These are phyloP conservation scores for Betula pendula DNA, from an alignment of 306 rosid genomes.

Conservation along the genomic window DNA sequence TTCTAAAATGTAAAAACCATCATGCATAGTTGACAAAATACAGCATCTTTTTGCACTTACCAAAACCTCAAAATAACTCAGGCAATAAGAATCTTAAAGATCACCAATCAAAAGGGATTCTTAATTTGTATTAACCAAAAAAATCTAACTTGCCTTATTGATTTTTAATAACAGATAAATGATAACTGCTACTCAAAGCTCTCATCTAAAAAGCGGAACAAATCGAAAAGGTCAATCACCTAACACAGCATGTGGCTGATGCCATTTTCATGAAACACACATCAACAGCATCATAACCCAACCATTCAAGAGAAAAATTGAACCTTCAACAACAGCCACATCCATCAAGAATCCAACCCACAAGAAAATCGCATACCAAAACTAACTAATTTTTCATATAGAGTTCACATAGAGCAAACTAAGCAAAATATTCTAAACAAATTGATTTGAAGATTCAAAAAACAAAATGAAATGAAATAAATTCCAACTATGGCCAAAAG, in stretches of 20 bases:
- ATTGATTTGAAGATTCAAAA: too few species aligned
- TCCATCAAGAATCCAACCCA: too few species aligned
- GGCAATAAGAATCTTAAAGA: not conserved
- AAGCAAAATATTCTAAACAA: too few species aligned
- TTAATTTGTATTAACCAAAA: slow-evolving; percentile 27
- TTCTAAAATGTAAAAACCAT: not conserved
- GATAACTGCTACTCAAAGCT: slow-evolving; percentile 26
- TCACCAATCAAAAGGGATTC: slow-evolving; percentile 11
- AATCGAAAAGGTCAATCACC: slow-evolving; percentile 17
- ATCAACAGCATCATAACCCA: not conserved
- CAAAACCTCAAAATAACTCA: not conserved
- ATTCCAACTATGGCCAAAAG: too few species aligned
- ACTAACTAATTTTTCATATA: too few species aligned
- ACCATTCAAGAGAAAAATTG: too few species aligned
- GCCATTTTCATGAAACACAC: slow-evolving; percentile 2
- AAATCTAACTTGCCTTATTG: slow-evolving; percentile 11
- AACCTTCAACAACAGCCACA: too few species aligned
- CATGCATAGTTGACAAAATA: not conserved
- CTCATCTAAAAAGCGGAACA: slow-evolving; percentile 24
- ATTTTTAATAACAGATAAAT: slow-evolving; percentile 31
- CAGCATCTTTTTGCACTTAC: not conserved
- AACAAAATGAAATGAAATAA: too few species aligned
- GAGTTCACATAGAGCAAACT: too few species aligned
- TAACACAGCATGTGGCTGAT: slow-evolving; percentile 7
- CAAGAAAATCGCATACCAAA: too few species aligned